These are phyloP conservation scores for Aspergillus novoparasiticus DNA, from an alignment of 2,329 filamentous ascomycete genomes.

Conservation along the genomic window DNA sequence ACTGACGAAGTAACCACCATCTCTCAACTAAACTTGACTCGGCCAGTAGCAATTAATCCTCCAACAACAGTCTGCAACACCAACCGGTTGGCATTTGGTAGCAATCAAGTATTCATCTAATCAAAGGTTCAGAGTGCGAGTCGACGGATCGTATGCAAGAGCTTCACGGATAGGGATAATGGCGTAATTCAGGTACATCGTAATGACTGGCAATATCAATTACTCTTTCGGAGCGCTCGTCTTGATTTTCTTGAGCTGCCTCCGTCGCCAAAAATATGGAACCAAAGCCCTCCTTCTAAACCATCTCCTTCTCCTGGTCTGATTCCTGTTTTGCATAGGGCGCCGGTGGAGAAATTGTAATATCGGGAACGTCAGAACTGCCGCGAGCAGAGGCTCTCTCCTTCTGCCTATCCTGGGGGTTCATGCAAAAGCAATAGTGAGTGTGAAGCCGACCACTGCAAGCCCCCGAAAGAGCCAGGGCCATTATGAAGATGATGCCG, in stretches of 20 bases:
- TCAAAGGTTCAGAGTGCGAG: not conserved
- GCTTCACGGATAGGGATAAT: not conserved
- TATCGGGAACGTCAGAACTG: not conserved
- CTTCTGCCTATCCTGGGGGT: conserved; percentile 2
- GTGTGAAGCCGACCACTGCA: conserved; percentile 24
- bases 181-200: not conserved
- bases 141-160: not conserved
- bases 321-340: not conserved
- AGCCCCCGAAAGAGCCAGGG: conserved; percentile 42
- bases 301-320: not conserved
- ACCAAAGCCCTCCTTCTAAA: not conserved
- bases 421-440: conserved; percentile 26
- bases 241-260: not conserved
- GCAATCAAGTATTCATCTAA: not conserved
- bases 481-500: conserved; percentile 40
- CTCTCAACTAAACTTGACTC: not conserved
- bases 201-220: not conserved
- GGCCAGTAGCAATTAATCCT: not conserved
- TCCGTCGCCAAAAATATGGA: not conserved
- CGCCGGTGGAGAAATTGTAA: not conserved
- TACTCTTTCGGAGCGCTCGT: not conserved
- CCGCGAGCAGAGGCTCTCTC: not conserved
- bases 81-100: not conserved
- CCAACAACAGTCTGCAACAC: not conserved
- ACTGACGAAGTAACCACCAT: not conserved